A percentile compares a stretch with the other conserved stretches of the same genome.
These are phyloP conservation scores for Pythium coloratum DNA, from an alignment of 352 stramenopile species.

Conservation along the genomic window DNA sequence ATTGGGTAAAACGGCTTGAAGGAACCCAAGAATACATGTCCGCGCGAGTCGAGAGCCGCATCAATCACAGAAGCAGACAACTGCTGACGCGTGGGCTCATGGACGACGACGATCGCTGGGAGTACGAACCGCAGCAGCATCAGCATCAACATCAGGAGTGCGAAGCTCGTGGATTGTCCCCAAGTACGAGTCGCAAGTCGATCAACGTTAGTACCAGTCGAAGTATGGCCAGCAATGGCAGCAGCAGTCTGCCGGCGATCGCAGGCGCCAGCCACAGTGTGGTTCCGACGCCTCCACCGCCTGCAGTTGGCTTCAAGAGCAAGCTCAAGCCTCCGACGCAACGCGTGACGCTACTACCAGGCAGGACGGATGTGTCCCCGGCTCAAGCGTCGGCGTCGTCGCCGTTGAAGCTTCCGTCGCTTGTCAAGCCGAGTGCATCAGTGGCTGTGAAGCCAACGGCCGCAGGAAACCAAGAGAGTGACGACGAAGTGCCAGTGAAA, in stretches of 20 bases:
- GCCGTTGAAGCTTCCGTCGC: slow-evolving; percentile 24
- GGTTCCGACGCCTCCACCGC: slow-evolving; percentile 9
- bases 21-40: not conserved
- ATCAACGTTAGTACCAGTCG: not conserved
- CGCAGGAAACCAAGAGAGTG: slow-evolving; percentile 8
- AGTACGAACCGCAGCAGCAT: not conserved
- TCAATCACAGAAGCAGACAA: not conserved
- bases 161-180: not conserved
- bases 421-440: slow-evolving; percentile 15
- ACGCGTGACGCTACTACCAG: slow-evolving; percentile 5
- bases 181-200: not conserved
- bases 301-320: slow-evolving; percentile 13
- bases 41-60: not conserved
- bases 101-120: not conserved
- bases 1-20: not conserved
- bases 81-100: not conserved
- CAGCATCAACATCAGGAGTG: too few relatives aligned
- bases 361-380: not conserved
- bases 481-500: not conserved
- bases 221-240: not conserved
- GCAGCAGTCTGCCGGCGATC: slow-evolving; percentile 12
- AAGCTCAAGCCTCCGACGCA: slow-evolving; percentile 29
- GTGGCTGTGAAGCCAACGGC: not conserved
- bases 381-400: slow-evolving; percentile 1
- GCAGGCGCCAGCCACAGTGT: not conserved